Conservation (phyloP, 257 asterid species). For the Penstemon eatonii region DNA sequence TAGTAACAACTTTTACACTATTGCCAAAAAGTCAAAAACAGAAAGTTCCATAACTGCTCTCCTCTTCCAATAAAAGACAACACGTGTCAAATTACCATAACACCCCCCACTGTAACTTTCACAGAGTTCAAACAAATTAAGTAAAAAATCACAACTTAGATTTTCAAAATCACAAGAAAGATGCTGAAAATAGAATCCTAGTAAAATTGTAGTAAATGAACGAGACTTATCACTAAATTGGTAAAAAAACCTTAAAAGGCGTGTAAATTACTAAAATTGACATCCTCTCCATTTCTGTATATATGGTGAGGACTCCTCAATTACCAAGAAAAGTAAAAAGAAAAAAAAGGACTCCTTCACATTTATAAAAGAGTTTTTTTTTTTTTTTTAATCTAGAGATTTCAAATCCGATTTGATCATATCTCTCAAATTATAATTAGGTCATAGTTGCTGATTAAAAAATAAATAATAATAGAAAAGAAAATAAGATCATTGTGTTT, state of each 20-base stretch:
- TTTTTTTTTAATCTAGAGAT: too few species aligned
- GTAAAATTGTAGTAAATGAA: background rate
- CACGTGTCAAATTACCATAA: slow-evolving; percentile 7
- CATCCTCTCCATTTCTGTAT: background rate
- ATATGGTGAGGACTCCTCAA: slow-evolving; percentile 17
- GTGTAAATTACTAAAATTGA: slow-evolving; percentile 25
- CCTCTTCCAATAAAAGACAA: slow-evolving; percentile 12
- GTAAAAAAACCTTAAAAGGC: slow-evolving; percentile 15
- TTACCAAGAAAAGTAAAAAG: too few species aligned
- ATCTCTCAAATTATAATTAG: too few species aligned
- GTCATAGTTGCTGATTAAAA: too few species aligned
- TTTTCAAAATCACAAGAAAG: slow-evolving; percentile 7
- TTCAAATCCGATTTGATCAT: too few species aligned
- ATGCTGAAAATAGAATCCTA: background rate
- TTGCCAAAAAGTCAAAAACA: slow-evolving; percentile 20
- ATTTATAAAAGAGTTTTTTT: too few species aligned
- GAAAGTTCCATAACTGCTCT: slow-evolving; percentile 21
- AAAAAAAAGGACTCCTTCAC: too few species aligned
- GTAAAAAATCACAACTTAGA: background rate
- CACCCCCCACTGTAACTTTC: background rate
- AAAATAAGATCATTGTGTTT: too few species aligned
- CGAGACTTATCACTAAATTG: background rate
- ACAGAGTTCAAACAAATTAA: background rate
- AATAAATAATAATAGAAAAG: too few species aligned
- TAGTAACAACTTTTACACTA: slow-evolving; percentile 10